Percentiles rank a stretch among this genome's conserved stretches.
Evolutionary conservation across 1,139 yeast genomes (phyloP).

Genomic region (Keqinozyma sinolaborantium): DNA sequence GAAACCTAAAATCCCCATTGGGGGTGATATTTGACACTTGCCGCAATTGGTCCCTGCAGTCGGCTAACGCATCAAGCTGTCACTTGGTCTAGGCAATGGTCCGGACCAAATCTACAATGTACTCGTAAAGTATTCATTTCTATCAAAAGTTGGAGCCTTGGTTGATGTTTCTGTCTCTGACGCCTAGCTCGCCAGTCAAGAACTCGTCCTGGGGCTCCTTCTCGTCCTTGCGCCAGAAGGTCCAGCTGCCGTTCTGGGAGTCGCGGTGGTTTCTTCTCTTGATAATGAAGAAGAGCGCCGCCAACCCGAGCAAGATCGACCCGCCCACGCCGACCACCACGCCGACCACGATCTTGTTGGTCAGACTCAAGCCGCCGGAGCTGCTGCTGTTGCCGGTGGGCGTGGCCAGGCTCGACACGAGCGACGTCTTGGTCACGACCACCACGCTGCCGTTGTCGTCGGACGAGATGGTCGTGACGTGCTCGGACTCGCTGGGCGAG

Average conservation of each 20-base stretch:
- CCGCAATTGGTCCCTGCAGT: no score
- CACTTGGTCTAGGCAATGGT: no score
- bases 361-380: slow-evolving; percentile 35
- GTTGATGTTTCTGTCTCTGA: slow-evolving; percentile 41
- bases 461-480: slow-evolving; percentile 32
- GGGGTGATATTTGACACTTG: no score
- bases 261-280: slow-evolving; percentile 29
- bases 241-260: slow-evolving; percentile 39
- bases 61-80: no score
- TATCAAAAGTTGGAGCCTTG: slow-evolving; percentile 49
- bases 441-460: slow-evolving; percentile 36
- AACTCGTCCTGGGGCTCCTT: slow-evolving; percentile 50
- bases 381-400: slow-evolving; percentile 24
- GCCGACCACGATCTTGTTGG: slow-evolving; percentile 47
- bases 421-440: slow-evolving; percentile 35
- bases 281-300: slow-evolving; percentile 33
- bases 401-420: slow-evolving; percentile 19
- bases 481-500: not conserved
- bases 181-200: slow-evolving; percentile 59
- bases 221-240: slow-evolving; percentile 50
- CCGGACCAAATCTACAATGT: no score
- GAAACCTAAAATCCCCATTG: no score
- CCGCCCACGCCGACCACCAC: slow-evolving; percentile 53
- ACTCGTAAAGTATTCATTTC: no score
- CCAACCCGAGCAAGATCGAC: slow-evolving; percentile 34